Conservation (phyloP, 805 yeast genomes). For the Ogataea henricii region DNA sequence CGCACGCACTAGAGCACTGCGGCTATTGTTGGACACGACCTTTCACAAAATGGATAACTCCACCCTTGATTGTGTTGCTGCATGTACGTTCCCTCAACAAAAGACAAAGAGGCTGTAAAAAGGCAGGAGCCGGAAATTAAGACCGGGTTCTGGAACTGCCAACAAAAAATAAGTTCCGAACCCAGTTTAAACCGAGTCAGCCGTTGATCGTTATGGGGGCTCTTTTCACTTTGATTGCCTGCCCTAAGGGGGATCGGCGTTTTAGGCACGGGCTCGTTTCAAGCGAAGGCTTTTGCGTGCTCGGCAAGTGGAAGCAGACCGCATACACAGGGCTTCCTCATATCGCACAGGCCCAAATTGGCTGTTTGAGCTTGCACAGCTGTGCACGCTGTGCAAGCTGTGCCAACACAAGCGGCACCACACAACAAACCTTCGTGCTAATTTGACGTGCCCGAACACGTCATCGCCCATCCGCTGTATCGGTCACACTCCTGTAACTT, state of each 20-base stretch:
- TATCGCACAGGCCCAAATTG: no score
- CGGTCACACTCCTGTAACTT: not conserved
- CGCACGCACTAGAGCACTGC: not conserved
- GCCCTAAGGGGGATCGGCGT: not conserved
- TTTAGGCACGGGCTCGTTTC: not conserved
- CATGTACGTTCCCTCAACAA: no score
- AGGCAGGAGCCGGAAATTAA: not conserved
- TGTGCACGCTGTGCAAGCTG: no score
- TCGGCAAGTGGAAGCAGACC: not conserved
- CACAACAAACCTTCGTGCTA: not conserved
- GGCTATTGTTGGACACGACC: not conserved
- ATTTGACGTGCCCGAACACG: not conserved
- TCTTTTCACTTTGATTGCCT: not conserved
- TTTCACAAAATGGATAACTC: not conserved
- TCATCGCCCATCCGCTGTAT: not conserved
- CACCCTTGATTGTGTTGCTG: not conserved
- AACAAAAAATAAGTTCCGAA: not conserved
- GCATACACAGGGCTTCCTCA: no score
- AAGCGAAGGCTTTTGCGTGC: not conserved
- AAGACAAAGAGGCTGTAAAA: no score
- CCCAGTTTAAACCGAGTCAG: not conserved
- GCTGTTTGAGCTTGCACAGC: no score
- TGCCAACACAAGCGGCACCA: no score
- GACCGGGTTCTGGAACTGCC: not conserved
- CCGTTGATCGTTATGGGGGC: no score